Base-by-base conservation (phyloP, 2,329 filamentous ascomycete species). In the Neofusicoccum ribis region DNA sequence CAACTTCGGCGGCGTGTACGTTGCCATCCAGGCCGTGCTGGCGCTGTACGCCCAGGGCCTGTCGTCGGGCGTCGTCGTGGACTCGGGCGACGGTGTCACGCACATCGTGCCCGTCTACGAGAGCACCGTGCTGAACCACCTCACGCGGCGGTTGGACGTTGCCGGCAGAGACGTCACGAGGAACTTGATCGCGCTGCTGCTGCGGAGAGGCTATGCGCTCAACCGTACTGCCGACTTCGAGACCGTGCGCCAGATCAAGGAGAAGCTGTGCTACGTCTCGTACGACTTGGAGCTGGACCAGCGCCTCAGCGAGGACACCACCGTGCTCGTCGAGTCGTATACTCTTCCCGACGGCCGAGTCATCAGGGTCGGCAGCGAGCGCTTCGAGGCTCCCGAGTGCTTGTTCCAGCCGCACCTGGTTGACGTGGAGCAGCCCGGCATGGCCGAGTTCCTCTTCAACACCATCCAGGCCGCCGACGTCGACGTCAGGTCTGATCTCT, bases 181-280 rank as follows among this genome's bases (percentile, higher is more conserved):
- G 73, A 98, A 99, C 80, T 86, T 99, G 69, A 99, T 99, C 79
- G 92, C 93, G 59, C 89, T 99, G 58, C 89, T 99, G 20, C 87
- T 97, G 65, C 92, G 95, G 74, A 89, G 95, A 71, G 95, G 95
- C 50, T 99, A 99, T 79, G 93, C 95, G 41, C 88, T 99, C 68
- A 99, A 99, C 87, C 89, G 95, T 78, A 99, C 95, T 12, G 95
- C 95, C 76, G 95, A 99, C 79, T 99, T 99, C 79, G 95, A 99
- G 81, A 99, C 95, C 3, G 95, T 99, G 65, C 91, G 95, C 68
- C 94, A 98, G 79, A 98, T 99, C 84, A 99, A 99, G 83, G 95
- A 99, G 85, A 99, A 99, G 85, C 90, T 99, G 60, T 98, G 95
- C 85, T 99, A 99, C 78, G 94, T 99, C 65, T 97, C 93, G 12